phyloP scores from a whole-genome alignment of 2,329 filamentous ascomycete genomes.

The Blumeria hordei region DNA sequence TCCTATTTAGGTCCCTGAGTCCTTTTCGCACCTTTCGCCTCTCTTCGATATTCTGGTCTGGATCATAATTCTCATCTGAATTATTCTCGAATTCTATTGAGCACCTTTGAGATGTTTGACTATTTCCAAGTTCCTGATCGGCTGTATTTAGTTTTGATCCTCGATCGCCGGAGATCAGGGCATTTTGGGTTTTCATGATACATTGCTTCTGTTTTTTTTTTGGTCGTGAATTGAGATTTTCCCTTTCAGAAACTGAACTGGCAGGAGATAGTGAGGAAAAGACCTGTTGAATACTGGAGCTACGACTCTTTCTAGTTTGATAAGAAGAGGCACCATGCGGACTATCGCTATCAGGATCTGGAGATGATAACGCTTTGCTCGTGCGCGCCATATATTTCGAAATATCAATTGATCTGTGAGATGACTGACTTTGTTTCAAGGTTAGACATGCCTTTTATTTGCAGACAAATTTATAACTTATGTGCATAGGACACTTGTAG shows the following conservation, averaged over 20 bases:
- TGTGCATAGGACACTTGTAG: too few relatives aligned
- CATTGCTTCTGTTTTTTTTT: too few relatives aligned
- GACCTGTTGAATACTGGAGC: slow-evolving; percentile 2
- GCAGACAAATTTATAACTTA: too few relatives aligned
- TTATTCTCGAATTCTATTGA: slow-evolving; percentile 13
- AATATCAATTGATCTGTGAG: too few relatives aligned
- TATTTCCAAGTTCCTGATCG: slow-evolving; percentile 1
- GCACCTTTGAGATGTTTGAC: slow-evolving; percentile 7
- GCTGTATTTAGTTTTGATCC: too few relatives aligned
- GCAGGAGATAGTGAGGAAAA: slow-evolving; percentile 15
- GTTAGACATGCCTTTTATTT: too few relatives aligned
- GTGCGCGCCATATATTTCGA: slow-evolving; percentile 4
- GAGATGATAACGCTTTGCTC: slow-evolving; percentile 11
- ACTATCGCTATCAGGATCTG: slow-evolving; percentile 10
- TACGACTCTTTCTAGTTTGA: slow-evolving; percentile 6
- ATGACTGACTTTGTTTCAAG: too few relatives aligned
- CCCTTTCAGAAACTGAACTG: slow-evolving; percentile 21
- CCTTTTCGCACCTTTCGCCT: slow-evolving; percentile 45
- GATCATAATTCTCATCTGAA: slow-evolving; percentile 37
- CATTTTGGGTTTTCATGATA: too few relatives aligned
- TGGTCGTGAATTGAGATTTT: slow-evolving; percentile 17
- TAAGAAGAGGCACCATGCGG: slow-evolving; percentile 13
- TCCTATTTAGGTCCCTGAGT: slow-evolving; percentile 41
- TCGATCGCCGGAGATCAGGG: too few relatives aligned
- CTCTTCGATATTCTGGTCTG: slow-evolving; percentile 55